Evolutionary conservation across 176 grass and related monocot genomes (phyloP), one percentile per base, ranked within the genome.

Genomic region (Microstegium vimineum): DNA sequence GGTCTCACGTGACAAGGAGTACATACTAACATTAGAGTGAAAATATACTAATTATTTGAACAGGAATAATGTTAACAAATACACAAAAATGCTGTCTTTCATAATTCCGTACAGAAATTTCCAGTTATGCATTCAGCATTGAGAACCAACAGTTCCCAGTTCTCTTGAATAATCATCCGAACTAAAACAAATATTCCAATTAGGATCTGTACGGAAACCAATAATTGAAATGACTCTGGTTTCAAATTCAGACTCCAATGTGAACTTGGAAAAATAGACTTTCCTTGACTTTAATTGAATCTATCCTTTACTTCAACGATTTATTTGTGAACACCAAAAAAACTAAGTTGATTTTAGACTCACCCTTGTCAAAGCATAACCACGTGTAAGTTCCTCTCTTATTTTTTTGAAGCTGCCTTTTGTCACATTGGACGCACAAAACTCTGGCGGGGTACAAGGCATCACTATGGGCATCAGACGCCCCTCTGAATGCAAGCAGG

Each of bases 341-440:
- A 66, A 36, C 57, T 54, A n/a, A 59, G 2, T 6, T 38, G 60
- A 56, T n/a, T n/a, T 33, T 45, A 64, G 18, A 56, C n/a, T 70
- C 60, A 94, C n/a, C n/a, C 92, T 91, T 51, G 84, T 87, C n/a
- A 94, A 51, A 86, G 37, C 81, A 94, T 79, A 89, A 71, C 89
- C n/a, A n/a, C n/a, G n/a, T 89, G 64, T 72, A 59, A 91, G 87
- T 76, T n/a, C n/a, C n/a, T 94, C 62, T 88, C 81, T 91, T 62
- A n/a, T 91, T 81, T 89, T 91, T 37, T 38, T 82, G 52, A 87
- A n/a, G n/a, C n/a, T n/a, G 84, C 81, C 38, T 60, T 46, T 89
- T n/a, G n/a, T n/a, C n/a, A 91, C 77, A 85, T 91, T 91, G n/a
- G n/a, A n/a, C n/a, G n/a, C 86, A 86, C 92, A 94, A 28, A 83